These are phyloP conservation scores for Tetrapisispora iriomotensis DNA, from an alignment of 805 yeast genomes.

Conservation along the genomic window DNA sequence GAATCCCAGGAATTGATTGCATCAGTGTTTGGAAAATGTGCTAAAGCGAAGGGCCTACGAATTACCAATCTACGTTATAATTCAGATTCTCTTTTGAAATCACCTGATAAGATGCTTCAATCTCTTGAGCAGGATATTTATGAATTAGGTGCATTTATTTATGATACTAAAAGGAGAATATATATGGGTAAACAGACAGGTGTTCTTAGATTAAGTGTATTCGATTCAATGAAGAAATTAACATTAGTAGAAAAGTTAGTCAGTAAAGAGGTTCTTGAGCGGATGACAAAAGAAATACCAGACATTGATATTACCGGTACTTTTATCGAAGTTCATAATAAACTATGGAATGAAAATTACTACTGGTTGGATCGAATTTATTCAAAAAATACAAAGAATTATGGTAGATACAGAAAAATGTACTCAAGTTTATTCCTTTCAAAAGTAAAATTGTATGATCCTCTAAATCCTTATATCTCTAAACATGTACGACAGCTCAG, in stretches of 20 bases:
- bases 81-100: slow-evolving; percentile 29
- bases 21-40: slow-evolving; percentile 49
- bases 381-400: slow-evolving; percentile 32
- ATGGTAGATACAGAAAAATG: slow-evolving; percentile 21
- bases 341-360: slow-evolving; percentile 89
- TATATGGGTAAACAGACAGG: slow-evolving; percentile 80
- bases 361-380: slow-evolving; percentile 75
- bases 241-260: slow-evolving; percentile 64
- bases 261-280: slow-evolving; percentile 52
- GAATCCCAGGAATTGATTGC: slow-evolving; percentile 60
- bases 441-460: slow-evolving; percentile 71
- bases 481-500: slow-evolving; percentile 45
- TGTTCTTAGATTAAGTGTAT: slow-evolving; percentile 77
- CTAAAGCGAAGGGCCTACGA: slow-evolving; percentile 26
- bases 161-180: slow-evolving; percentile 49
- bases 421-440: slow-evolving; percentile 23
- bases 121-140: slow-evolving; percentile 53
- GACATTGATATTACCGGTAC: slow-evolving; percentile 34
- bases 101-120: slow-evolving; percentile 37
- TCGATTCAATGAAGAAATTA: slow-evolving; percentile 84
- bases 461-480: slow-evolving; percentile 75
- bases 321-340: slow-evolving; percentile 58
- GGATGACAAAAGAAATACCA: slow-evolving; percentile 34
- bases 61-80: slow-evolving; percentile 31
- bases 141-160: slow-evolving; percentile 78